Evolutionary conservation across 331 rosid genomes (phyloP), one percentile per base, ranked within the genome.

Genomic region (Malus hybrid): DNA sequence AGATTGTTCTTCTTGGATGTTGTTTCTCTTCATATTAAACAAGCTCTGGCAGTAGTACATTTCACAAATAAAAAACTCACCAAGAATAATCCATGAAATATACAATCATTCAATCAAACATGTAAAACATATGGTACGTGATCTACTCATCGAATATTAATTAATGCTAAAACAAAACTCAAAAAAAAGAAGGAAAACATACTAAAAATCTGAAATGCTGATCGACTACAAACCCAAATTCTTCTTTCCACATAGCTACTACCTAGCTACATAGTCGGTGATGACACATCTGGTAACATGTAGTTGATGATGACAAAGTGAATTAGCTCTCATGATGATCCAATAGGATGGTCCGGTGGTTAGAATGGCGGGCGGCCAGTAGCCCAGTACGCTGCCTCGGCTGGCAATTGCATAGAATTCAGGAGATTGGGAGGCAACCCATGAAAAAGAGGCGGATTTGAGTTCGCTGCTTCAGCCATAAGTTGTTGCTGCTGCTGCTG

Each of bases 401-500:
- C 61, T 4, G 97, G 97, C 92, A 92, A 84, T 84, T 94, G 97
- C 85, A 92, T 90, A 1, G 99, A 92, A 73, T 85, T 90, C 1
- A 94, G 87, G 36, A 94, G 96, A 84, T 90, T 89, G 13, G 93
- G 97, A 57, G 88, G 87, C 80, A 94, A 76, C 2, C 91, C 93
- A 73, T 94, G 99, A 63, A 91, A 88, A 0, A 88, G 88, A 20
- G 91, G 92, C 27, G 79, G 86, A 48, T 89, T 87, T n/a, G 87
- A 29, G 31, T 70, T 80, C 24, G 55, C 77, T 10, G 77, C 85
- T 31, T 88, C 97, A 6, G 86, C 92, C 13, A 88, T 19, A 11
- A 90, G 86, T 22, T 80, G 93, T 18, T 73, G 68, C 32, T 73
- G 83, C 19, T 74, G 80, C 52, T 67, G 81, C n/a, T 84, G 88